Base-by-base conservation (phyloP, 192 early-diverging fungal species). In the Chytriomyces sp. region DNA sequence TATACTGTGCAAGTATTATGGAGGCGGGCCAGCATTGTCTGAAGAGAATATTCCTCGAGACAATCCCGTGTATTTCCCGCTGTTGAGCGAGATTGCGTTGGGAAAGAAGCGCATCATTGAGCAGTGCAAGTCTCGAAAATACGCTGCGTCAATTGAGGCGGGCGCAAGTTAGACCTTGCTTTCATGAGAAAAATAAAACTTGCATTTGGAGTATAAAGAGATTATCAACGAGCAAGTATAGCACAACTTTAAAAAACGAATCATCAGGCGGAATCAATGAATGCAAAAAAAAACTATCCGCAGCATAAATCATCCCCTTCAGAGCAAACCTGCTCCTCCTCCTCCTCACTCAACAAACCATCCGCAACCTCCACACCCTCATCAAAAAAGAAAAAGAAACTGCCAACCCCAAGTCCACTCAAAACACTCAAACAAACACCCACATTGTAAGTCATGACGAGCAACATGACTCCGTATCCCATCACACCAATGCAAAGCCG, bases 381-480 rank as follows among this genome's bases (percentile, higher is more conserved):
- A 57, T 57, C 20, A 57, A 57, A 57, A 20, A 57, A 65, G 46
- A 78, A 78, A 5, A 69, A 49, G 67, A 87, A 85, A 2, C 72
- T 80, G 5, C 89, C 89, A 28, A 86, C 75, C 0, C 79, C 83
- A 50, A 86, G 69, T 63, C 89, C 87, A n/a, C 61, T 26, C 24
- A 90, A 75, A 45, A 88, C 83, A 18, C 84, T 82, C 61, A 87
- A 77, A 80, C 87, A 88, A 35, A 87, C 57, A 0, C 82, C 80
- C 18, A 89, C 82, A 65, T 90, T 90, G 75, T 86, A 90, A 8
- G 89, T 86, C 89, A 90, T 90, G 53, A 83, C 84, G 10, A 86
- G 75, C 53, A 90, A 62, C 89, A 90, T 90, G 60, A 88, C 72
- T 0, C 80, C 69, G 78, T 89, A 90, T 7, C 85, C 86, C 5